Conservation (phyloP, 495 filamentous ascomycete species). For the Neurospora sp. region DNA sequence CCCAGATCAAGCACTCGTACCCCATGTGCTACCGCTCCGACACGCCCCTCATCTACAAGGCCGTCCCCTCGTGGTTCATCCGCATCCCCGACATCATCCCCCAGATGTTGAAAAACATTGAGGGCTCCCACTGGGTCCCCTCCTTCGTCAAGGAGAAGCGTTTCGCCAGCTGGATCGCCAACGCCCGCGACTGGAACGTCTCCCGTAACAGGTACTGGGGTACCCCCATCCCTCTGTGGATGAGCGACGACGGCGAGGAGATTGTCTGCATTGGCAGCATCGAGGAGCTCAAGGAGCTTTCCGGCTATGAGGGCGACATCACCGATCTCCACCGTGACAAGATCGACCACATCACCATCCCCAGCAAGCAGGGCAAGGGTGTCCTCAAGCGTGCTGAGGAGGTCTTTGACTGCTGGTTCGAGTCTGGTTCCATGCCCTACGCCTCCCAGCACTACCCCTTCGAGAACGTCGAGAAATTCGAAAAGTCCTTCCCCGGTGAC, state of each 20-base stretch:
- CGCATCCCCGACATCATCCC: conserved; percentile 78
- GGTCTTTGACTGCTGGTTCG: conserved; percentile 93
- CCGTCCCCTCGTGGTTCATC: conserved; percentile 94
- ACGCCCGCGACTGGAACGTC: conserved; percentile 96
- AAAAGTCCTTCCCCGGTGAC: conserved; percentile 77
- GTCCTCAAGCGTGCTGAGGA: conserved; percentile 71
- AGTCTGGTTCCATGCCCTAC: conserved; percentile 93
- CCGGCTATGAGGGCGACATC: conserved; percentile 74
- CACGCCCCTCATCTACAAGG: conserved; percentile 87
- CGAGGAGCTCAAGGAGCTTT: conserved; percentile 75
- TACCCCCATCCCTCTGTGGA: conserved; percentile 92
- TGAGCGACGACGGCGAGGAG: conserved; percentile 79
- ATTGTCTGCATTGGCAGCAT: conserved; percentile 80
- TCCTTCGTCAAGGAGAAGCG: conserved; percentile 84
- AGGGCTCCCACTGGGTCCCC: conserved; percentile 90
- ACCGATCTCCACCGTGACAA: conserved; percentile 92
- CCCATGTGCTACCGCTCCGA: conserved; percentile 95
- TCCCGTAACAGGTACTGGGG: conserved; percentile 96
- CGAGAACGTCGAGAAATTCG: conserved; percentile 75
- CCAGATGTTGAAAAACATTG: conserved; percentile 80
- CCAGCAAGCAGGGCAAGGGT: conserved; percentile 83
- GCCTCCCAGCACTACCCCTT: conserved; percentile 91
- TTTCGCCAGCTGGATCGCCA: conserved; percentile 55
- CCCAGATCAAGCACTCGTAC: conserved; percentile 87
- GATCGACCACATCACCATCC: conserved; percentile 93